Conservation (phyloP, 208 protist species). For the Trypanosoma grayi region DNA sequence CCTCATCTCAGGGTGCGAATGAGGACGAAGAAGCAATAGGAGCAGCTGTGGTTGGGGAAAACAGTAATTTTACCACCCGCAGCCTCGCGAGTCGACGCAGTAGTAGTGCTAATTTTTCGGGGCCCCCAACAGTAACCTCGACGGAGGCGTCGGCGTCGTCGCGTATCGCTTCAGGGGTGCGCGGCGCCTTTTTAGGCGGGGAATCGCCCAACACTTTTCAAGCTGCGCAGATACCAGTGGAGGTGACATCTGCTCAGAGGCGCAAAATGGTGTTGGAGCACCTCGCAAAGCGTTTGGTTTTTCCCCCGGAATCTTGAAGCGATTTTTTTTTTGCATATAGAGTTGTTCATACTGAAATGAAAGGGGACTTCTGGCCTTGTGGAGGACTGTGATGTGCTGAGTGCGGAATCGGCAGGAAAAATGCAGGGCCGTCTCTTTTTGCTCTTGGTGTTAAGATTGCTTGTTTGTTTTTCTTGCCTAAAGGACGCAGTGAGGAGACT, state of each 20-base stretch:
- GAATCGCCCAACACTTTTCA: background rate
- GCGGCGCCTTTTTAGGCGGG: background rate
- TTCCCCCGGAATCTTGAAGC: background rate
- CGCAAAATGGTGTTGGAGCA: slow-evolving; percentile 15
- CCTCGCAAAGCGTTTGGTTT: slow-evolving; percentile 6
- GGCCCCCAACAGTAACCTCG: background rate
- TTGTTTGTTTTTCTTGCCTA: too few relatives aligned
- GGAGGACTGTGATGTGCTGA: too few relatives aligned
- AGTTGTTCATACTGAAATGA: too few relatives aligned
- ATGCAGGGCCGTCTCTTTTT: too few relatives aligned
- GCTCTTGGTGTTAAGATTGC: too few relatives aligned
- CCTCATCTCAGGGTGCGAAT: background rate
- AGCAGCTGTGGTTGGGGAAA: background rate
- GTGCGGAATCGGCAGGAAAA: too few relatives aligned
- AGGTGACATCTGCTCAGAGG: background rate
- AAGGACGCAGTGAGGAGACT: too few relatives aligned
- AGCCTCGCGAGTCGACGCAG: background rate
- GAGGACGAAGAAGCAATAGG: background rate
- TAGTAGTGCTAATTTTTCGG: background rate
- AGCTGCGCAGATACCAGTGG: background rate
- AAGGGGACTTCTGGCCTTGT: too few relatives aligned
- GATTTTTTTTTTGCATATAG: too few relatives aligned
- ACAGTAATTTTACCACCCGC: too few relatives aligned
- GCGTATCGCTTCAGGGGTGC: background rate
- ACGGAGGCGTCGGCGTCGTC: background rate